phyloP scores from a whole-genome alignment of 2,329 filamentous ascomycete species.

The Drechslerella coelobrocha region DNA sequence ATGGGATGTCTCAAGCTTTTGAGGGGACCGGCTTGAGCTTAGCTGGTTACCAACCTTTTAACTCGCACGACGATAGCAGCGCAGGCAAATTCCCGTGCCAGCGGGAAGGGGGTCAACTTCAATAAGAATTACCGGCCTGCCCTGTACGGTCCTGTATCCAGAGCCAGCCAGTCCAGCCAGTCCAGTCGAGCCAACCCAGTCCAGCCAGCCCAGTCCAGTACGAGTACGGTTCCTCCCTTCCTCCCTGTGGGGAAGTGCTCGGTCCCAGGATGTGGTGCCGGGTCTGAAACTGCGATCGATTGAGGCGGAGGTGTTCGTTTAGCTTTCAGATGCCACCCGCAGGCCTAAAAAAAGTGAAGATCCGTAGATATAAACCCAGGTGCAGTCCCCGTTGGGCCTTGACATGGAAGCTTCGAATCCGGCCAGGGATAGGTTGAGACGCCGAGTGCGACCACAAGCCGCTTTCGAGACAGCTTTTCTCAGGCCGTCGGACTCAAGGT shows the following conservation, averaged over 20 bases:
- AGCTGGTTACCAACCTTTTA: not conserved
- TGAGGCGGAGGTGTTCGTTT: constrained; percentile 10
- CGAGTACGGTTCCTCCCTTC: not conserved
- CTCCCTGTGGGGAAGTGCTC: not conserved
- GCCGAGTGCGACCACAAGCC: constrained; percentile 37
- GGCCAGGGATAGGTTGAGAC: constrained; percentile 21
- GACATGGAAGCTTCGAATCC: too few species aligned
- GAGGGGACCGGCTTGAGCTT: constrained; percentile 1
- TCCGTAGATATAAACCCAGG: constrained; percentile 39
- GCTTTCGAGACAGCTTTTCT: constrained; percentile 31
- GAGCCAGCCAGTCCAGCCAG: too few species aligned
- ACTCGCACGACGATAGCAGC: not conserved
- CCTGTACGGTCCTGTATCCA: not conserved
- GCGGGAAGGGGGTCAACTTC: not conserved
- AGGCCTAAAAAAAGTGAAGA: constrained; percentile 8
- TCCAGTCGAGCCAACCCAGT: too few species aligned
- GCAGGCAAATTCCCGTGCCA: not conserved
- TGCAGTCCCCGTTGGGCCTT: constrained; percentile 16
- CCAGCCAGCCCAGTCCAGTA: too few species aligned
- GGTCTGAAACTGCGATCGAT: constrained; percentile 2
- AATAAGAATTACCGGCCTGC: not conserved
- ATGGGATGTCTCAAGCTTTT: not conserved
- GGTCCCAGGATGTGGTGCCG: constrained; percentile 7
- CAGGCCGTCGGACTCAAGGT: constrained; percentile 17
- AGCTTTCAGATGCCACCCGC: not conserved